Base-by-base conservation (phyloP, 768 basidiomycete genomes). In the Suillus discolor region DNA sequence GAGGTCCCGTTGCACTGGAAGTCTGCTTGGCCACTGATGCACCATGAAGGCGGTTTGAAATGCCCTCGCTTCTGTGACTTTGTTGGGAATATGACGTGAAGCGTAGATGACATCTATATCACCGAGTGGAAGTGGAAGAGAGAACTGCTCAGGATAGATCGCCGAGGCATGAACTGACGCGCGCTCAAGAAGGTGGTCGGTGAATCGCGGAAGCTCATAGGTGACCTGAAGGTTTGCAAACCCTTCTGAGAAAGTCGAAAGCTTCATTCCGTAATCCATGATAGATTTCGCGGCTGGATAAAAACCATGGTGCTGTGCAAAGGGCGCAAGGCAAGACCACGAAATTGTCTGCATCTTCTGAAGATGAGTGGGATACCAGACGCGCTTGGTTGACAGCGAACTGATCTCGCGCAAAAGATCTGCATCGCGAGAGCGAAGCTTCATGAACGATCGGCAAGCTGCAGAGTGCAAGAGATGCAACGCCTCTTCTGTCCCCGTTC, bases 401-500 rank as follows among this genome's bases (percentile, higher is more conserved):
- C 69, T 67, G 38, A 84, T 81, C 39, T 68, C 65, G 11, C 62
- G 61, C 16, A 85, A 70, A 42, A 82, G 71, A 20, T 70, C 63
- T 4, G 70, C 57, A 20, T 82, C 79, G 2, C 69, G 67, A 13
- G 42, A 1, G 25, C 65, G 65, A 16, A 84, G 71, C 53, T 64
- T 70, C 72, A 80, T 77, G 62, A 85, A 83, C 0, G 85, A 83
- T 39, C 66, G 72, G 44, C 72, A 79, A 11, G 73, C 65, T 6
- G 81, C 78, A 0, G 81, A 82, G 11, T 66, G 66, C 31, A 86
- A 71, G 53, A 79, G 70, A 57, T 73, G 68, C 23, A 84, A 68
- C 1, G 84, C 83, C 55, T 84, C 78, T 45, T 82, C 79, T 1
- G 79, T 79, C 6, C 85, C 85, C 0, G 80, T 81, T 9, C 79